Percentiles rank a stretch among this genome's conserved stretches.
Conservation (phyloP, 225 moss, liverwort and hornwort species). For the Marchantia paleacea region DNA sequence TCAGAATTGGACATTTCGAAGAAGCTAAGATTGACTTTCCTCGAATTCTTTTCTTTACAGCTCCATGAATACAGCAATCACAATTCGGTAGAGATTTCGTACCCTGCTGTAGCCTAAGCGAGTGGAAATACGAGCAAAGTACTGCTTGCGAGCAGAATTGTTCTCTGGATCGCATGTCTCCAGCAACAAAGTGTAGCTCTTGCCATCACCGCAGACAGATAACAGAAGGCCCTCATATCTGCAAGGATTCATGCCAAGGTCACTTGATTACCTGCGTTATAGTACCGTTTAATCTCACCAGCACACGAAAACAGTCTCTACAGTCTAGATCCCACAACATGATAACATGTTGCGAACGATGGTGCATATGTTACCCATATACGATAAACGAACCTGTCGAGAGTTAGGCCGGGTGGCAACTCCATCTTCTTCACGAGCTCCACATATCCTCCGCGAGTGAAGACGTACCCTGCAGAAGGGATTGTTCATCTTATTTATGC, state of each 20-base stretch:
- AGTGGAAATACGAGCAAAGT: constrained; percentile 69
- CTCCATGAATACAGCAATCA: not conserved
- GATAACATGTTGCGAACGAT: not conserved
- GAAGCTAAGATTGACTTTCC: too few relatives aligned
- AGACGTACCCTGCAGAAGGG: constrained; percentile 65
- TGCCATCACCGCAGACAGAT: constrained; percentile 89
- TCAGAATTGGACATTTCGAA: not conserved
- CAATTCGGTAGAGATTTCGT: not conserved
- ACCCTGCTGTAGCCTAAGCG: constrained; percentile 87
- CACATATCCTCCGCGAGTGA: constrained; percentile 86
- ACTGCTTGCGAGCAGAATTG: constrained; percentile 47
- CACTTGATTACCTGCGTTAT: not conserved
- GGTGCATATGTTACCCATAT: too few relatives aligned
- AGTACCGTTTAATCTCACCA: not conserved
- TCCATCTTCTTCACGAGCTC: constrained; percentile 67
- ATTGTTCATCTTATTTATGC: not conserved
- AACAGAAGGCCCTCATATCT: constrained; percentile 85
- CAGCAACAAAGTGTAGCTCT: constrained; percentile 66
- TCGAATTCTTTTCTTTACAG: too few relatives aligned
- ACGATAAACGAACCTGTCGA: constrained; percentile 68
- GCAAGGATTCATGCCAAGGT: constrained; percentile 21
- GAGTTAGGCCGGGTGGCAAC: constrained; percentile 79
- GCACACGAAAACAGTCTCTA: not conserved
- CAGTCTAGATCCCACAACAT: not conserved
- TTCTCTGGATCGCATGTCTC: constrained; percentile 65